phyloP scores from a whole-genome alignment of 2,329 filamentous ascomycete genomes.

The Xenoacremonium recifei region DNA sequence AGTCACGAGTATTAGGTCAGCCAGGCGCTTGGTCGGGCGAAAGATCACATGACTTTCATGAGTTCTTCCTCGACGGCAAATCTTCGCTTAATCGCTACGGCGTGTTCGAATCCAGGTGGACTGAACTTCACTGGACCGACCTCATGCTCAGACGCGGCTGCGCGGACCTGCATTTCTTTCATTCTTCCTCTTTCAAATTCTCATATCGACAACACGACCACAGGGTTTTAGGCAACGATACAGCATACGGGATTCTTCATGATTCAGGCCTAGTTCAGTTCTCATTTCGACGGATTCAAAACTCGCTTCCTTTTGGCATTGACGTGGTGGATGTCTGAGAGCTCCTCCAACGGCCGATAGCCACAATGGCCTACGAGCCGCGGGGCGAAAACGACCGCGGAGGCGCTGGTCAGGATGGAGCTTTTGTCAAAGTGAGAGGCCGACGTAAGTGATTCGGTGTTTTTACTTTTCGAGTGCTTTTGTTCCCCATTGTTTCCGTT shows the following conservation, averaged over 20 bases:
- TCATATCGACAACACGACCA: too few relatives aligned
- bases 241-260: too few relatives aligned
- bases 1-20: too few relatives aligned
- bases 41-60: slow-evolving; percentile 1
- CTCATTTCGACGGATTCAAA: too few relatives aligned
- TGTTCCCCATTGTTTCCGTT: not conserved
- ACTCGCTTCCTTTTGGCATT: too few relatives aligned
- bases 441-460: slow-evolving; percentile 46
- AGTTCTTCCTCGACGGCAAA: slow-evolving; percentile 5
- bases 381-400: slow-evolving; percentile 46
- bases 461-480: not conserved
- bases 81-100: slow-evolving; percentile 13
- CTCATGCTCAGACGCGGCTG: slow-evolving; percentile 8
- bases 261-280: too few relatives aligned
- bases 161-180: too few relatives aligned
- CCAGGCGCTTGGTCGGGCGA: not conserved
- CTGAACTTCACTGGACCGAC: slow-evolving; percentile 10
- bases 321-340: slow-evolving; percentile 23
- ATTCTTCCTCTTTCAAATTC: too few relatives aligned
- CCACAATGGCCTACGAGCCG: slow-evolving; percentile 53
- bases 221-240: too few relatives aligned
- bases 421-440: slow-evolving; percentile 49
- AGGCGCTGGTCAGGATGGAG: slow-evolving; percentile 42
- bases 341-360: slow-evolving; percentile 17
- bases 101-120: not conserved